These are phyloP conservation scores for Knufia petricola DNA, from an alignment of 2,329 filamentous ascomycete species.

Conservation along the genomic window DNA sequence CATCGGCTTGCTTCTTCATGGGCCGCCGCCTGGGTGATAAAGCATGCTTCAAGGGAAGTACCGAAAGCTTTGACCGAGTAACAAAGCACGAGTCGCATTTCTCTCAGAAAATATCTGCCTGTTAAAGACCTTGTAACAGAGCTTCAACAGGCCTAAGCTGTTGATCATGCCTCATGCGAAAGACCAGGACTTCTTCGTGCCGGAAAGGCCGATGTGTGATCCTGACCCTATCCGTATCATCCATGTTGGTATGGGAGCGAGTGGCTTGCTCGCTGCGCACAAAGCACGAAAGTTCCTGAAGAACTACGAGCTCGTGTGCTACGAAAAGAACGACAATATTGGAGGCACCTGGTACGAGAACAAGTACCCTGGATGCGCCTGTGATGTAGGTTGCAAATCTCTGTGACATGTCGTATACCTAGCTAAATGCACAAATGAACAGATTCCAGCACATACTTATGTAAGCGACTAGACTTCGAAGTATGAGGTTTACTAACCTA, in stretches of 20 bases:
- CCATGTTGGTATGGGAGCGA: conserved; percentile 14
- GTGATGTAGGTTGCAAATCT: conserved; percentile 7
- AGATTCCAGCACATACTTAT: conserved; percentile 41
- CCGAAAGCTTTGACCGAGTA: too few species aligned
- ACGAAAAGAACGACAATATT: conserved; percentile 16
- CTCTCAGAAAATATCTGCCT: too few species aligned
- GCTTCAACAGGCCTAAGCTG: too few species aligned
- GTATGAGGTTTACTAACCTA: too few species aligned
- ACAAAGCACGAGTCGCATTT: too few species aligned
- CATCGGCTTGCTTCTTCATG: too few species aligned
- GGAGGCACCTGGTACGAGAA: conserved; percentile 16
- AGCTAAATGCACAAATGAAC: conserved; percentile 18
- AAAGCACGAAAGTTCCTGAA: conserved; percentile 10
- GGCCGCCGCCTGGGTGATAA: too few species aligned
- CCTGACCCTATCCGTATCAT: conserved; percentile 13
- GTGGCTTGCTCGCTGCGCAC: conserved; percentile 11
- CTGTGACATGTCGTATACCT: too few species aligned
- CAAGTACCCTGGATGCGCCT: conserved; percentile 14
- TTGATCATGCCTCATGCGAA: conserved; percentile 6
- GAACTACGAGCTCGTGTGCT: conserved; percentile 16
- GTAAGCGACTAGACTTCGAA: too few species aligned
- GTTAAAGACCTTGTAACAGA: too few species aligned
- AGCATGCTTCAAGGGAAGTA: too few species aligned
- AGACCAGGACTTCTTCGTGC: conserved; percentile 10
- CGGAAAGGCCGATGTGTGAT: conserved; percentile 14